Base-by-base conservation (phyloP, 2,329 filamentous ascomycete genomes). In the Neurospora sp. region DNA sequence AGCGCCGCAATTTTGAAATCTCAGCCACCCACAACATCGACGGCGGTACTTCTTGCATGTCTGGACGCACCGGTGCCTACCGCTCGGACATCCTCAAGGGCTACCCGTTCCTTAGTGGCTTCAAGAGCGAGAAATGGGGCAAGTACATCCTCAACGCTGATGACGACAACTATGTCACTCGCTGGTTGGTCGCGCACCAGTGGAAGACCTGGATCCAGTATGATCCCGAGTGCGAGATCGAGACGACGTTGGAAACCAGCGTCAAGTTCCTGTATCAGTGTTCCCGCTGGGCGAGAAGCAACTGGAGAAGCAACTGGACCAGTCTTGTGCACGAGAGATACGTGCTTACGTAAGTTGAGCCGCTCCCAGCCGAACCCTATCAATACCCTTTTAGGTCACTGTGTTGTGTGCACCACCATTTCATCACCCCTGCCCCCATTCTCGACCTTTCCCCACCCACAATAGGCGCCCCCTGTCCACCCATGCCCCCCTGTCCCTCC, bases 181-280 rank as follows among this genome's bases (percentile, higher is more conserved):
- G 95, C 70, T 98, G 95, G 95, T 87, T 98, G 77, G 94, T 97
- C 13, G 92, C 89, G 73, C 91, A 97, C 82, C 87, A 90, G 75
- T 97, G 93, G 92, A 93, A 96, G 82, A 97, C 94, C 28, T 95
- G 92, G 85, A 92, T 97, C 80, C 95, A 98, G 82, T 97, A 97
- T 82, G 91, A 97, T 79, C 88, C 87, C 67, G 93, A 96, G 78
- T 96, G 93, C 76, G 92, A 96, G 81, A 91, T 98, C 72, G 90
- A 96, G 82, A 98, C 95, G 36, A 97, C 94, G 3, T 85, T 98
- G 52, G 95, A 97, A 80, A 92, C 95, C 79, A 91, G 94, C 78
- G 84, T 86, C 70, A 96, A 94, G 78, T 98, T 97, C 78, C 84
- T 98, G 73, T 95, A 93, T 78, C 95, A 98, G 81, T 98, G 95